These are phyloP conservation scores for Chaetomiaceae sp. DNA, from an alignment of 2,329 filamentous ascomycete genomes.

Conservation along the genomic window DNA sequence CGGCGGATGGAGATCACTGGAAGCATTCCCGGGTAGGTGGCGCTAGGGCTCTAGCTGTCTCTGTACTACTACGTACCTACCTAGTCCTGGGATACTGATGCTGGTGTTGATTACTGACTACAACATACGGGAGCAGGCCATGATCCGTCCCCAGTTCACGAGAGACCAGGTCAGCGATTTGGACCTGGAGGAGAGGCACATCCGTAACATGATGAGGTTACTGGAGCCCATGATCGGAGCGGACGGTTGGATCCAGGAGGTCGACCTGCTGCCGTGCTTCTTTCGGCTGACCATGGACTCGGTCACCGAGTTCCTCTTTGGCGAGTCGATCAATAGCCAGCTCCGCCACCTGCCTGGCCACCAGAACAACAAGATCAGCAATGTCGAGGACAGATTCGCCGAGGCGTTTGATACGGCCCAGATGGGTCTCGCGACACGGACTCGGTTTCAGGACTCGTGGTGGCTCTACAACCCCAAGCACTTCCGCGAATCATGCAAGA, in stretches of 20 bases:
- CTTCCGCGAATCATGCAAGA: no score
- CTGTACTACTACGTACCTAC: no score
- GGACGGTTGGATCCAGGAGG: neutral
- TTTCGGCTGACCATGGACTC: neutral
- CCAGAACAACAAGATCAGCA: no score
- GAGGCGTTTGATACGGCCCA: neutral
- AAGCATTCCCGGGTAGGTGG: no score
- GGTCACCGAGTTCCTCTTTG: neutral
- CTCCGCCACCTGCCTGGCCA: no score
- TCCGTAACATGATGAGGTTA: neutral
- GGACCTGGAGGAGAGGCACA: neutral
- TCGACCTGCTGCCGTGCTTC: neutral
- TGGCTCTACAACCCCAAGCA: no score
- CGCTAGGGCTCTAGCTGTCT: no score
- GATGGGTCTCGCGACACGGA: neutral
- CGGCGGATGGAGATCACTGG: neutral
- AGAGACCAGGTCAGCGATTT: neutral
- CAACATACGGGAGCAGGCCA: neutral
- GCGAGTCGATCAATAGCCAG: neutral
- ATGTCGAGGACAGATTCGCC: neutral
- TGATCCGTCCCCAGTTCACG: neutral
- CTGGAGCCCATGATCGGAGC: neutral
- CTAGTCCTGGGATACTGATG: no score
- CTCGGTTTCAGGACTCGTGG: neutral
- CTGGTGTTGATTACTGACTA: no score